A percentile compares a stretch with the other conserved stretches of the same genome.
Evolutionary conservation across 2,329 filamentous ascomycete species (phyloP).

Genomic region (Colletotrichum chrysophilum): DNA sequence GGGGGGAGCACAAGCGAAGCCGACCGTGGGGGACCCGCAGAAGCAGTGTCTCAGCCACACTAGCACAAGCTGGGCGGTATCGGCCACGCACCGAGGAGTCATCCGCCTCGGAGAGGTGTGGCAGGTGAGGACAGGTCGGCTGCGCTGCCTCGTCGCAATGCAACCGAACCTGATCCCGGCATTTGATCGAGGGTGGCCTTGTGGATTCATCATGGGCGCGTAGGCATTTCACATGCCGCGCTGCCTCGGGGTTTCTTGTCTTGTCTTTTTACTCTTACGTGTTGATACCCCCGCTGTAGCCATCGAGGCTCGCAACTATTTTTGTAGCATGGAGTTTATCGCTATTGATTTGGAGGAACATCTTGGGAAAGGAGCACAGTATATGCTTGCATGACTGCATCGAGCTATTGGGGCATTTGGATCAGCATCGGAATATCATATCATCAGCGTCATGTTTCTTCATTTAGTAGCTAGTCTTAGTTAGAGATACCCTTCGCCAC

Average conservation of each 20-base stretch:
- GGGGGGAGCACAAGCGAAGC: constrained; percentile 14
- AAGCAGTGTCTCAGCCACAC: constrained; percentile 18
- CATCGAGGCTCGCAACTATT: neutral
- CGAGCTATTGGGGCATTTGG: neutral
- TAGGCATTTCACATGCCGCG: constrained; percentile 9
- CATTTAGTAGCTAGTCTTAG: constrained; percentile 6
- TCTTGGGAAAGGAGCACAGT: constrained; percentile 1
- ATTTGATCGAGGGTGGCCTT: neutral
- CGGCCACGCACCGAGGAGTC: constrained; percentile 14
- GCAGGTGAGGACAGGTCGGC: constrained; percentile 18
- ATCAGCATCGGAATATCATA: constrained; percentile 13
- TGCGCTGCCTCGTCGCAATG: constrained; percentile 3
- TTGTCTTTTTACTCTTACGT: neutral
- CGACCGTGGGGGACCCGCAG: constrained; percentile 14
- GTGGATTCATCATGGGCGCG: constrained; percentile 13
- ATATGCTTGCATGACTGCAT: constrained; percentile 2
- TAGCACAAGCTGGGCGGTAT: constrained; percentile 12
- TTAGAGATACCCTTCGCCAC: constrained; percentile 21
- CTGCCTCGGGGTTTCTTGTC: neutral
- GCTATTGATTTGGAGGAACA: neutral
- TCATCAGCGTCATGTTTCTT: constrained; percentile 2
- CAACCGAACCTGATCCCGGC: neutral
- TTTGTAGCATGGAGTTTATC: constrained; percentile 14
- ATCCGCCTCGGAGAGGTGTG: constrained; percentile 7
- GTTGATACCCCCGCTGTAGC: constrained; percentile 19